These are phyloP conservation scores for Volvox reticuliferus DNA, from an alignment of 139 green algal species.

Conservation along the genomic window DNA sequence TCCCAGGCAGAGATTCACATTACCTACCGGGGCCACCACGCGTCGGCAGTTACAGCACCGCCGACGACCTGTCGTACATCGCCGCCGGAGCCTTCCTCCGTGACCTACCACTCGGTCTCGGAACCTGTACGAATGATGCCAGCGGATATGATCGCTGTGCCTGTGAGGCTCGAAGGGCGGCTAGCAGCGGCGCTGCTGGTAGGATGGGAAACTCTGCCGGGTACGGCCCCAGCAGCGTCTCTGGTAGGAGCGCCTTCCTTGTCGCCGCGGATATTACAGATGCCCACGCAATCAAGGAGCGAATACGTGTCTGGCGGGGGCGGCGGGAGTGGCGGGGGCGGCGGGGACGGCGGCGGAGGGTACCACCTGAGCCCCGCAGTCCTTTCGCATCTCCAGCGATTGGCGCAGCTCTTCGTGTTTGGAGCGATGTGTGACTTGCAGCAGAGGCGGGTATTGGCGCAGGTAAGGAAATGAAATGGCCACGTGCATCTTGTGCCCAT, in stretches of 20 bases:
- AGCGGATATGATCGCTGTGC: not conserved
- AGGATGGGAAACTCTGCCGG: not conserved
- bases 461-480: not conserved
- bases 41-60: not conserved
- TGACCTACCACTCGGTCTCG: not conserved
- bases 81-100: not conserved
- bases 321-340: not conserved
- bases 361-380: not conserved
- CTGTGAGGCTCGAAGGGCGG: not conserved
- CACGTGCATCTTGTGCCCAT: too few species aligned
- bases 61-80: not conserved
- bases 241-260: not conserved
- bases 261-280: not conserved
- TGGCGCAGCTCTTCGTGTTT: slow-evolving; percentile 25
- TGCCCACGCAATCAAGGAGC: not conserved
- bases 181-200: slow-evolving; percentile 6
- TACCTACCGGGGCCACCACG: too few species aligned
- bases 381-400: not conserved
- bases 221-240: not conserved
- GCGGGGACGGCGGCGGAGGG: too few species aligned
- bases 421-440: not conserved
- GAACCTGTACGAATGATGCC: not conserved
- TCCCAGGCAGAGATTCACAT: too few species aligned
- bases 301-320: not conserved
- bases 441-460: not conserved